Evolutionary conservation across 2,329 filamentous ascomycete genomes (phyloP).

Genomic region (Kalmusia sp.): DNA sequence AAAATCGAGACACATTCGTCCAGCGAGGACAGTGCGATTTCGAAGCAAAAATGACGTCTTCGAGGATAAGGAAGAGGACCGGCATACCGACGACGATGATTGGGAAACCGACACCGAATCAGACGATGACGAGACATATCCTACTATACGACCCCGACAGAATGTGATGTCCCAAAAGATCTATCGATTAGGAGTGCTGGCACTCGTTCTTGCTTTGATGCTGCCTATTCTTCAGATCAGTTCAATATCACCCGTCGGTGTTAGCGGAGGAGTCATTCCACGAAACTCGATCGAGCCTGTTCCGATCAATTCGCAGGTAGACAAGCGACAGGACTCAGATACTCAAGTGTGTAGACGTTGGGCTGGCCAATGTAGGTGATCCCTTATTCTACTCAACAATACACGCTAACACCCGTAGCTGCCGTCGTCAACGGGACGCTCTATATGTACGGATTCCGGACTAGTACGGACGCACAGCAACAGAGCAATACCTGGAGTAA

Average conservation of each 20-base stretch:
- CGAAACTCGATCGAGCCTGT: conserved; percentile 24
- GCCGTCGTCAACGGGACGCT: conserved; percentile 76
- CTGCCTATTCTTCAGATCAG: conserved; percentile 41
- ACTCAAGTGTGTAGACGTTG: conserved; percentile 47
- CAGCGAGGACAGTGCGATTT: conserved; percentile 39
- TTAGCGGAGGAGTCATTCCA: conserved; percentile 34
- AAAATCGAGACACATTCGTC: conserved; percentile 29
- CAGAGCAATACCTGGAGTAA: conserved; percentile 72
- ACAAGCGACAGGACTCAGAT: conserved; percentile 38
- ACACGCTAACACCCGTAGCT: conserved; percentile 45
- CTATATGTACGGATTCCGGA: conserved; percentile 77
- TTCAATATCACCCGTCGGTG: conserved; percentile 33
- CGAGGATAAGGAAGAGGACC: conserved; percentile 17
- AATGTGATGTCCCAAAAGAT: conserved; percentile 27
- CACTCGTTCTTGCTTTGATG: conserved; percentile 39
- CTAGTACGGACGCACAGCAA: conserved; percentile 65
- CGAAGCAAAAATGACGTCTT: conserved; percentile 39
- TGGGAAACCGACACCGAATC: conserved; percentile 38
- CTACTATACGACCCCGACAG: conserved; percentile 11
- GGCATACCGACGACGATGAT: conserved; percentile 25
- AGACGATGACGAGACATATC: conserved; percentile 20
- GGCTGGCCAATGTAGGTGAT: conserved; percentile 39
- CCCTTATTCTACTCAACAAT: neutral
- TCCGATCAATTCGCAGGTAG: conserved; percentile 21
- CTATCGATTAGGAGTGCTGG: conserved; percentile 37